Evolutionary conservation across 176 grass and related monocot species (phyloP), one percentile per base, ranked within the genome.

Genomic region (Bonia amplexicaulis): DNA sequence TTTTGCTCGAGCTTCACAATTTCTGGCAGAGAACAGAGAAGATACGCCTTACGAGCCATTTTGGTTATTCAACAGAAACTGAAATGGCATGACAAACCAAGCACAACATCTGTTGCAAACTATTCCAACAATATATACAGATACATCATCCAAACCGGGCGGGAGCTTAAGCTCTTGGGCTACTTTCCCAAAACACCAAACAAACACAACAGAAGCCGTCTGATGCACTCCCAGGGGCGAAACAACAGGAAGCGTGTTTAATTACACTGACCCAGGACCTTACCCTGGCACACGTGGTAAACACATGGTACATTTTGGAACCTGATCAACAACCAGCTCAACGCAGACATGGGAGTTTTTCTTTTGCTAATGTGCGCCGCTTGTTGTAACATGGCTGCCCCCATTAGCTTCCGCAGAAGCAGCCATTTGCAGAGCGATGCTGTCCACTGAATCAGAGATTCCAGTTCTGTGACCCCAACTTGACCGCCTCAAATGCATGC

Each of bases 401-500:
- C 20, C 48, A 66, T 83, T 80, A 54, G 61, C 31, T 82, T 83
- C 67, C 8, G 23, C 46, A 3, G 41, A 20, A 68, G 33, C 23
- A 39, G 20, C 44, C 25, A 63, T 64, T 78, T 81, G 71, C 81
- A 14, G 29, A 41, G 15, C 13, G 0, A 69, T 15, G 54, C 9
- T 69, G 64, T 85, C 78, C 6, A 33, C 9, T 55, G 82, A 70
- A 13, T 87, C 82, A 3, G 55, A 67, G 39, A 46, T 84, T 15
- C 39, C 73, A 66, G 46, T 69, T 83, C 80, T 79, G 12, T 68
- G 61, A 45, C 68, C 87, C 89, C 87, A 87, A 66, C 95, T 95
- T 49, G 85, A 89, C 23, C 66, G 70, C 84, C 83, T 87, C 2
- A 87, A 89, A 62, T 95, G 83, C 62, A 87, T 84, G 31, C 81